phyloP scores from a whole-genome alignment of 148 eudicot species.

The Diospyros lotus region DNA sequence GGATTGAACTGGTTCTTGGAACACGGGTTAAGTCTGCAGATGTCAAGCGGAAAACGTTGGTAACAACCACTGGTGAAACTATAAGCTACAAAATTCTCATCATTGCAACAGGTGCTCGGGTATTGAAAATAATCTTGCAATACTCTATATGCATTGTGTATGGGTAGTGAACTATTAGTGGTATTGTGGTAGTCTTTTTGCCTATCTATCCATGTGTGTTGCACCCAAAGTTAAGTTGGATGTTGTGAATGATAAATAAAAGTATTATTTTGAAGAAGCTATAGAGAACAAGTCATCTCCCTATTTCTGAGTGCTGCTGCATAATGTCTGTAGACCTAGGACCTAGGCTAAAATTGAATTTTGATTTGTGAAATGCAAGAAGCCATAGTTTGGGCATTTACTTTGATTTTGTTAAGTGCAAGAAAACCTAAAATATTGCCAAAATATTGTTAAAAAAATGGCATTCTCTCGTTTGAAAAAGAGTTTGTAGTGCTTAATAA shows the following conservation, averaged over 20 bases:
- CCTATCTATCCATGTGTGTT: background rate
- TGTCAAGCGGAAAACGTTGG: constrained; percentile 80
- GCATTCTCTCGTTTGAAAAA: background rate
- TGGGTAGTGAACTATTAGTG: background rate
- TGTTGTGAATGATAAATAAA: background rate
- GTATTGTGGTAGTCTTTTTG: background rate
- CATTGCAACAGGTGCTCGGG: constrained; percentile 99
- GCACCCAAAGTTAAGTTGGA: background rate
- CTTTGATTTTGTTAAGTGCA: too few species aligned
- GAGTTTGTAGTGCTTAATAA: background rate
- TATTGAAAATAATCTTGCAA: constrained; percentile 40
- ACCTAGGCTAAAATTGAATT: background rate
- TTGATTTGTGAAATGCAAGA: too few species aligned
- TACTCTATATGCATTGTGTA: constrained; percentile 5
- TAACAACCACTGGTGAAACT: constrained; percentile 92
- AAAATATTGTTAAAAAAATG: background rate
- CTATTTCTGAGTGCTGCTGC: background rate
- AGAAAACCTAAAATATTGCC: too few species aligned
- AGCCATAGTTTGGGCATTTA: too few species aligned
- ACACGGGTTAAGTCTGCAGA: constrained; percentile 89
- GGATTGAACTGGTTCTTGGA: constrained; percentile 93
- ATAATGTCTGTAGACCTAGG: background rate
- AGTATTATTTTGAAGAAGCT: background rate
- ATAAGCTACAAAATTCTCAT: constrained; percentile 90
- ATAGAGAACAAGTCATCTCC: background rate